Base-by-base conservation (phyloP, 2,329 filamentous ascomycete species). In the Plectosphaerella sp. region DNA sequence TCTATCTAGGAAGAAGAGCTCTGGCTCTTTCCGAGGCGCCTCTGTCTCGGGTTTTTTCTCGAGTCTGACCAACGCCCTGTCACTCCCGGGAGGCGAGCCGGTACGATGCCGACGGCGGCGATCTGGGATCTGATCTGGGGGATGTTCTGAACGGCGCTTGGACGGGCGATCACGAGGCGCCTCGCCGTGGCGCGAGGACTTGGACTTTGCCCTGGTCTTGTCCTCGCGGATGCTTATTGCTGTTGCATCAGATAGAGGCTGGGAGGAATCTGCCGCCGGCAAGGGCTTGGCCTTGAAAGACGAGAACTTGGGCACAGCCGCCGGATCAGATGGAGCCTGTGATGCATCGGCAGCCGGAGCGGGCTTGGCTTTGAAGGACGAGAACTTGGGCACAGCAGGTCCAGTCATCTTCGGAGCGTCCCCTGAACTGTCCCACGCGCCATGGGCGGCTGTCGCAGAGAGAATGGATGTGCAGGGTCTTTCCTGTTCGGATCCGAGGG, bases 271-370 rank as follows among this genome's bases (percentile, higher is more conserved):
- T 10, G 15, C 16, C 7, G 41, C 5, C 4, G 16, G 10, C 5
- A n/a, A n/a, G 62, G 50, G 54, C 77, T 79, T 54, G 79, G 80
- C 48, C 58, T 80, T 86, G 72, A 92, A 93, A 57, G 88, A 92
- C 18, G 82, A 76, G 63, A 93, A 92, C 60, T 85, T 90, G 10
- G 89, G 88, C 20, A 88, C 74, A 24, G 59, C 54, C 6, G 37
- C 15, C 14, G 41, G n/a, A 20, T 43, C 41, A 18, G 41, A n/a
- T 9, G 16, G 18, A 18, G 41, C 10, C 28, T 33, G 9, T 43
- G 41, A 18, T 43, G 41, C n/a, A 4, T 18, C 16, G 10, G 15
- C 41, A 12, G 41, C 16, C 10, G 16, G 4, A 8, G n/a, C 16
- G 62, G 50, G 54, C 77, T 79, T 54, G 79, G 80, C 48, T 58